Conservation (phyloP, 305 asterid genomes). For the Coffea humblotiana region DNA sequence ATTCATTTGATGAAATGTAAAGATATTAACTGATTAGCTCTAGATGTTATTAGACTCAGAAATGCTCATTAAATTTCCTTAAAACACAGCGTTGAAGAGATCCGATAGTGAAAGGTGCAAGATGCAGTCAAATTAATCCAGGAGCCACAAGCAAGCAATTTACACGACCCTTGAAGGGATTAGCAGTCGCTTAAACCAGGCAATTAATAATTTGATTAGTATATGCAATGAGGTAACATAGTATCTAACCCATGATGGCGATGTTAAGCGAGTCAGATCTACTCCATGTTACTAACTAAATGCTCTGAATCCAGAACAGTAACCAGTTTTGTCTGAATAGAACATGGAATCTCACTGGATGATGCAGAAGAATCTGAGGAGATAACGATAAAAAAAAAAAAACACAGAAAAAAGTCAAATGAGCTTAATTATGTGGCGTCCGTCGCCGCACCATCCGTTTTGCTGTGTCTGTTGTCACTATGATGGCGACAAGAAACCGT, state of each 20-base stretch:
- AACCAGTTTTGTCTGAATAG: background rate
- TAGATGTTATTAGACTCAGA: too few species aligned
- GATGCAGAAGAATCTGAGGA: conserved; percentile 6
- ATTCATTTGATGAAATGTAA: too few species aligned
- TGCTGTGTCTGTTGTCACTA: background rate
- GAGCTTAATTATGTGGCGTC: background rate
- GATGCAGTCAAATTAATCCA: background rate
- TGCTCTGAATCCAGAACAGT: background rate
- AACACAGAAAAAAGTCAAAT: background rate
- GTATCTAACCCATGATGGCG: background rate
- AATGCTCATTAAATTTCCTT: background rate
- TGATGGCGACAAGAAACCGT: conserved; percentile 1
- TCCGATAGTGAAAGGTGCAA: background rate
- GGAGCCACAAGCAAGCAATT: background rate
- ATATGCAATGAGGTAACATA: background rate
- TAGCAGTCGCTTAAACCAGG: conserved; percentile 5
- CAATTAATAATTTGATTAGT: background rate
- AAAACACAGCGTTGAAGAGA: too few species aligned
- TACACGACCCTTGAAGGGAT: conserved; percentile 11
- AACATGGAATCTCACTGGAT: background rate
- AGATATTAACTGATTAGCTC: too few species aligned
- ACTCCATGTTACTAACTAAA: background rate
- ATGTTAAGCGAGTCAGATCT: conserved; percentile 1
- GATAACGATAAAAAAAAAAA: too few species aligned
- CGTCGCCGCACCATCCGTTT: conserved; percentile 7